phyloP scores from a whole-genome alignment of 2,329 filamentous ascomycete genomes.

The Ophiostoma triangulosporum region DNA sequence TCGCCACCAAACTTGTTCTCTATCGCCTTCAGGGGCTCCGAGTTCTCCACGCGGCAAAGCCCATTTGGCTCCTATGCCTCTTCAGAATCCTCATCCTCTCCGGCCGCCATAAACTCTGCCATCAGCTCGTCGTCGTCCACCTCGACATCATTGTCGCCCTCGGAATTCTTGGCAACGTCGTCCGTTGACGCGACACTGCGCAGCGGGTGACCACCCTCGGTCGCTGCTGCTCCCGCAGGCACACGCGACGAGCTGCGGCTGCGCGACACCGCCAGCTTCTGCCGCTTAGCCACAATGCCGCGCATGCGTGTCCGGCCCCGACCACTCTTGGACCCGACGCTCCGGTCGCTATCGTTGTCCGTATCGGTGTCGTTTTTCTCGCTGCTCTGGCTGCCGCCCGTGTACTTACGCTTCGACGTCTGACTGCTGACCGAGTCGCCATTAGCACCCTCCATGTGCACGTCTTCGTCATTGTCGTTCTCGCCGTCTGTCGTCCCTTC shows the following conservation, averaged over 20 bases:
- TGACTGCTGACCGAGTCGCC: neutral
- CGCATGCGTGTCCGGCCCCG: constrained; percentile 20
- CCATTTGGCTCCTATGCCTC: constrained; percentile 8
- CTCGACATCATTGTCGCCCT: constrained; percentile 19
- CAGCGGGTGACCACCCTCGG: neutral
- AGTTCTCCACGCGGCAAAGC: too few relatives aligned
- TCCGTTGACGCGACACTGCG: constrained; percentile 14
- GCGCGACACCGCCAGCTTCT: constrained; percentile 29
- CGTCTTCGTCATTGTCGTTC: constrained; percentile 24
- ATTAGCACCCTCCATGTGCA: constrained; percentile 14
- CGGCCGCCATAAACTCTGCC: constrained; percentile 49
- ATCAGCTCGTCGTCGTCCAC: constrained; percentile 44
- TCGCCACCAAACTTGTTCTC: too few relatives aligned
- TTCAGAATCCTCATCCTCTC: constrained; percentile 31
- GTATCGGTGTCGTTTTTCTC: constrained; percentile 21
- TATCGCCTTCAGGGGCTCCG: too few relatives aligned
- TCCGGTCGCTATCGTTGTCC: constrained; percentile 17
- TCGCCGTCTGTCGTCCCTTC: constrained; percentile 24
- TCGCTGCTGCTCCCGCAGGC: neutral
- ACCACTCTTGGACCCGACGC: constrained; percentile 8
- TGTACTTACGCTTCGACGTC: constrained; percentile 16
- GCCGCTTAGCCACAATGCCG: constrained; percentile 32
- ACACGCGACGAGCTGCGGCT: constrained; percentile 32
- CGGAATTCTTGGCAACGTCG: neutral
- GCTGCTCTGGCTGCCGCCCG: constrained; percentile 15